phyloP scores from a whole-genome alignment of 2,329 filamentous ascomycete species.

The Lasiodiplodia citricola region DNA sequence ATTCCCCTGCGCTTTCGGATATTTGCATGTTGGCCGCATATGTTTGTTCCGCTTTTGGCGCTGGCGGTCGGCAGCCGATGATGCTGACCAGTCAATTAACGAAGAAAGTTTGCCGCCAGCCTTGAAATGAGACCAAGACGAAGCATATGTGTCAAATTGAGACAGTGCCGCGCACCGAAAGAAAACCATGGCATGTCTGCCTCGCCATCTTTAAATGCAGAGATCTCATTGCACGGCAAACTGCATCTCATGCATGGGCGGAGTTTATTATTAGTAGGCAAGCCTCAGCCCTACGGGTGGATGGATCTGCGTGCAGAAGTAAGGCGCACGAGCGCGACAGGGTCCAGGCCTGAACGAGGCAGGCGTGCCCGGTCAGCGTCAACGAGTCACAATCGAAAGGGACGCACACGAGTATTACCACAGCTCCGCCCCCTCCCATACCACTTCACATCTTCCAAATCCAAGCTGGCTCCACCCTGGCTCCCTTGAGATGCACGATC shows the following conservation, averaged over 20 bases:
- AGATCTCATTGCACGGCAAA: neutral
- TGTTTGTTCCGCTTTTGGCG: neutral
- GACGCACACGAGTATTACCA: neutral
- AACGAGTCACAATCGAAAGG: constrained; percentile 5
- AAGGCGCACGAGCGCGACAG: constrained; percentile 18
- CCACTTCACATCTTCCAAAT: neutral
- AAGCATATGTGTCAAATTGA: neutral
- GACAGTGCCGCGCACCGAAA: neutral
- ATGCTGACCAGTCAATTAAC: neutral
- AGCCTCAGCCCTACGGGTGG: constrained; percentile 21
- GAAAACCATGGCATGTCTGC: neutral
- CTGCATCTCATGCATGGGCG: neutral
- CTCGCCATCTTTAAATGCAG: neutral
- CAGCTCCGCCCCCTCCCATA: constrained; percentile 12
- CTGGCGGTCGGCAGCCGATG: neutral
- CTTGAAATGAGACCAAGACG: neutral
- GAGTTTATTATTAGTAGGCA: constrained; percentile 7
- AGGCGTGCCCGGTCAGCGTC: constrained; percentile 18
- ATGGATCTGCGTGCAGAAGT: constrained; percentile 22
- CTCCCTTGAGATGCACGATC: constrained; percentile 3
- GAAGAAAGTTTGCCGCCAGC: neutral
- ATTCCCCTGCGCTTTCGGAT: neutral
- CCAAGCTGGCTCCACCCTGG: neutral
- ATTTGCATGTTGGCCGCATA: neutral
- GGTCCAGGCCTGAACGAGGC: constrained; percentile 19